Conservation (phyloP, 805 yeast species). For the Myxozyma sirexii region DNA sequence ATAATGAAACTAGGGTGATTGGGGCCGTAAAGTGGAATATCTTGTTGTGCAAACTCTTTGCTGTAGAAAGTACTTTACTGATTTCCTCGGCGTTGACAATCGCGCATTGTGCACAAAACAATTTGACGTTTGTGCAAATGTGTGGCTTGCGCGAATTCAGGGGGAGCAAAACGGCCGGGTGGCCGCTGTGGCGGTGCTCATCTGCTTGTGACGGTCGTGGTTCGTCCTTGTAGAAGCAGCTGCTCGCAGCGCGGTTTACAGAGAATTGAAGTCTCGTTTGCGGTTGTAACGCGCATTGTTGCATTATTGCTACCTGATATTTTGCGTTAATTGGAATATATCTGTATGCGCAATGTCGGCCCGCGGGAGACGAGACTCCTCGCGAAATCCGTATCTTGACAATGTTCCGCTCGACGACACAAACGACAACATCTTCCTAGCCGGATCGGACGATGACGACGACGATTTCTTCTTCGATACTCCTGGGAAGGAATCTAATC, state of each 20-base stretch:
- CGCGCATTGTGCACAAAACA: neutral
- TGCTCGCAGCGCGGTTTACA: neutral
- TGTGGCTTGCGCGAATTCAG: neutral
- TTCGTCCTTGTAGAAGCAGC: neutral
- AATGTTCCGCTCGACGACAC: slow-evolving; percentile 31
- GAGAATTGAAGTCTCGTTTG: neutral
- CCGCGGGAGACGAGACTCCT: neutral
- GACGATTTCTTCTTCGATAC: slow-evolving; percentile 28
- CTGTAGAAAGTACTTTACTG: no score
- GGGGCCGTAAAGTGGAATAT: no score
- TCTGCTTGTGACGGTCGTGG: neutral
- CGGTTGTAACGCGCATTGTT: neutral
- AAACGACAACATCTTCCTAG: slow-evolving; percentile 32
- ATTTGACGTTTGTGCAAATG: no score
- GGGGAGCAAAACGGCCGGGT: no score
- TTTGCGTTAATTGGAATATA: neutral
- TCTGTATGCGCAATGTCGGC: neutral
- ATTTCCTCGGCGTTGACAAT: neutral
- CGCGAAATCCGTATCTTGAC: slow-evolving; percentile 32
- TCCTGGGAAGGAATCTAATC: neutral
- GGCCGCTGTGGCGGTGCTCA: neutral
- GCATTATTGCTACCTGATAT: neutral
- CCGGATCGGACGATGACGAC: slow-evolving; percentile 31
- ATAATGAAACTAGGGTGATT: no score
- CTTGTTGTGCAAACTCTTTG: no score